Percentiles rank a stretch among this genome's conserved stretches.
These are phyloP conservation scores for Termitomyces sp. DNA, from an alignment of 768 basidiomycete genomes.

Conservation along the genomic window DNA sequence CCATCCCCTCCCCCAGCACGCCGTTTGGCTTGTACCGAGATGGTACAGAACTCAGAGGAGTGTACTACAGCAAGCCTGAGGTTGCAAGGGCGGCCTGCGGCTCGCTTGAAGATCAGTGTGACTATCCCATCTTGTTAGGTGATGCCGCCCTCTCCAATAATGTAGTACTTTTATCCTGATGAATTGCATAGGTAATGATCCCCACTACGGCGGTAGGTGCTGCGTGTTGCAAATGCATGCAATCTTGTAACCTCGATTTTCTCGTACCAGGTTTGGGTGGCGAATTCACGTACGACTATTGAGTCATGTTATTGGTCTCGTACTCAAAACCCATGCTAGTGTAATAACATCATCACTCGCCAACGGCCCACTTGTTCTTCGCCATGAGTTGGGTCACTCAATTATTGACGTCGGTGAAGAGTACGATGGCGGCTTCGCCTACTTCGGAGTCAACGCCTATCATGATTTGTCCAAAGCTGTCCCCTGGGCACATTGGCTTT, in stretches of 20 bases:
- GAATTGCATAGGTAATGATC: constrained; percentile 58
- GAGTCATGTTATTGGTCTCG: not conserved
- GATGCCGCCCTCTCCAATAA: constrained; percentile 1
- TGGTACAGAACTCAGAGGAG: constrained; percentile 69
- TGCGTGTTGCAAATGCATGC: not conserved
- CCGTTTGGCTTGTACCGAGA: constrained; percentile 72
- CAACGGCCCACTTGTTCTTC: constrained; percentile 70
- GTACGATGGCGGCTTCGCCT: constrained; percentile 74
- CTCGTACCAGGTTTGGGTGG: constrained; percentile 58
- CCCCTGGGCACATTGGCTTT: constrained; percentile 73
- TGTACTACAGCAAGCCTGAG: constrained; percentile 65
- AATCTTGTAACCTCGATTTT: not conserved
- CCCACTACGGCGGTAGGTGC: constrained; percentile 64
- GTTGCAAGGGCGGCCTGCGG: constrained; percentile 65
- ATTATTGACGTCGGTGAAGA: constrained; percentile 78
- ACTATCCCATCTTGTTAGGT: constrained; percentile 77
- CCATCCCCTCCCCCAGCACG: constrained; percentile 37
- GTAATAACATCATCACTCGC: constrained; percentile 70
- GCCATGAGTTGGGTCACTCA: constrained; percentile 79
- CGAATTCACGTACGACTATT: constrained; percentile 58
- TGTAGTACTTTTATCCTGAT: not conserved
- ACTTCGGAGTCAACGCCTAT: constrained; percentile 65
- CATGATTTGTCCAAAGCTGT: constrained; percentile 35
- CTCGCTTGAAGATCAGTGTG: constrained; percentile 57
- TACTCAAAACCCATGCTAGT: constrained; percentile 26